These are phyloP conservation scores for Pythium vanterpoolii DNA, from an alignment of 352 stramenopile genomes.

Conservation along the genomic window DNA sequence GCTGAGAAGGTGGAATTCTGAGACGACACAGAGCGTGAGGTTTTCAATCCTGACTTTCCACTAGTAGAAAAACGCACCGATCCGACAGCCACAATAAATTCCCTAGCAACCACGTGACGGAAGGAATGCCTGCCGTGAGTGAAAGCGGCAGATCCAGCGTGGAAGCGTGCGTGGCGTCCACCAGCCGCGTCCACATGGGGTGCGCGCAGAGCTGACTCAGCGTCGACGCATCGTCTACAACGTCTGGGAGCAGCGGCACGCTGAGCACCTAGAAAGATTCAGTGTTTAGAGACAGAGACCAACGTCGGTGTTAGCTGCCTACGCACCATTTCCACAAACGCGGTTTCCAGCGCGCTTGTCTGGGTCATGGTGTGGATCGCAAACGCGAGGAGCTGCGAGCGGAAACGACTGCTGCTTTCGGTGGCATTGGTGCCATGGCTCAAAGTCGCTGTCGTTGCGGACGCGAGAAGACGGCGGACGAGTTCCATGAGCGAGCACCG, in stretches of 20 bases:
- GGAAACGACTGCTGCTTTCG: neutral
- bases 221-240: constrained; percentile 22
- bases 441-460: neutral
- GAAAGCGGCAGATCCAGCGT: constrained; percentile 29
- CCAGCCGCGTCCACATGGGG: constrained; percentile 30
- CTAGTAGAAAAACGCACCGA: constrained; percentile 5
- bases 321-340: constrained; percentile 5
- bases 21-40: neutral
- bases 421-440: neutral
- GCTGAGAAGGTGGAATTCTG: neutral
- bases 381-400: constrained; percentile 3
- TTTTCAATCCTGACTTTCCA: neutral
- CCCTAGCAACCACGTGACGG: constrained; percentile 56
- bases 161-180: constrained; percentile 5
- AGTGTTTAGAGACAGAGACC: neutral
- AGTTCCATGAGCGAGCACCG: constrained; percentile 5
- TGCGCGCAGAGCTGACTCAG: constrained; percentile 27
- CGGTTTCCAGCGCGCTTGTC: neutral
- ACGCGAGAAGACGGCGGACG: neutral
- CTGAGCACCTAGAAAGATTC: constrained; percentile 1
- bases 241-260: constrained; percentile 12
- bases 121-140: constrained; percentile 41
- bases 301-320: neutral
- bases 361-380: neutral
- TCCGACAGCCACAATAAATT: constrained; percentile 61